These are phyloP conservation scores for Breynia disticha DNA, from an alignment of 441 rosid species.

Conservation along the genomic window DNA sequence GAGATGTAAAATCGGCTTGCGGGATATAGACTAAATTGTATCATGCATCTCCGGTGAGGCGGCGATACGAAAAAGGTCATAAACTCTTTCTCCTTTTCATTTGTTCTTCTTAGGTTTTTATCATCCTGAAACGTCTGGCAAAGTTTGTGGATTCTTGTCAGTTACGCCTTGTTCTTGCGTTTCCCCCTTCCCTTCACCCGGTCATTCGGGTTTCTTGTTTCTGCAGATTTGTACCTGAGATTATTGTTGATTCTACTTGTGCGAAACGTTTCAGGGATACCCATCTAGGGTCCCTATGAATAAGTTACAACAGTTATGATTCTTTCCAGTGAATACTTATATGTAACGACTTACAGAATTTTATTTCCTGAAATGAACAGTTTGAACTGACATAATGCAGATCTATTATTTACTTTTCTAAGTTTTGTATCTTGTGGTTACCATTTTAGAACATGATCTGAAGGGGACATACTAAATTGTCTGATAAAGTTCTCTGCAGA, in stretches of 20 bases:
- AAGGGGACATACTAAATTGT: too few species aligned
- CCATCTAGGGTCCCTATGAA: too few species aligned
- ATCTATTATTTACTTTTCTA: too few species aligned
- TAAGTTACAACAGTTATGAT: not conserved
- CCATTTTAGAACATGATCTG: too few species aligned
- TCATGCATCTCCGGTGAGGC: not conserved
- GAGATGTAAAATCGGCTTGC: slow-evolving; percentile 9
- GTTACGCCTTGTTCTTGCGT: slow-evolving; percentile 26
- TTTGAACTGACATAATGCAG: too few species aligned
- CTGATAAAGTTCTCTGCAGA: too few species aligned
- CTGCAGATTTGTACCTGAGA: too few species aligned
- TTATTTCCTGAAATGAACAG: too few species aligned
- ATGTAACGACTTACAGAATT: not conserved
- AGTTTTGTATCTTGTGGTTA: too few species aligned
- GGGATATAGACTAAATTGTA: not conserved
- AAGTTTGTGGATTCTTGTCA: slow-evolving; percentile 32
- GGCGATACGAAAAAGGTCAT: not conserved
- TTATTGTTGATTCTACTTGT: too few species aligned
- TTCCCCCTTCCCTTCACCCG: not conserved
- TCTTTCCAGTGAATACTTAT: not conserved
- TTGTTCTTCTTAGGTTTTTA: not conserved
- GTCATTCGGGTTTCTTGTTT: too few species aligned
- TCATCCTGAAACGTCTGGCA: slow-evolving; percentile 21
- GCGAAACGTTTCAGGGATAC: too few species aligned
- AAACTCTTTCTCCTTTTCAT: slow-evolving; percentile 23